phyloP scores from a whole-genome alignment of 176 grass and related monocot species.

The Puya raimondii region DNA sequence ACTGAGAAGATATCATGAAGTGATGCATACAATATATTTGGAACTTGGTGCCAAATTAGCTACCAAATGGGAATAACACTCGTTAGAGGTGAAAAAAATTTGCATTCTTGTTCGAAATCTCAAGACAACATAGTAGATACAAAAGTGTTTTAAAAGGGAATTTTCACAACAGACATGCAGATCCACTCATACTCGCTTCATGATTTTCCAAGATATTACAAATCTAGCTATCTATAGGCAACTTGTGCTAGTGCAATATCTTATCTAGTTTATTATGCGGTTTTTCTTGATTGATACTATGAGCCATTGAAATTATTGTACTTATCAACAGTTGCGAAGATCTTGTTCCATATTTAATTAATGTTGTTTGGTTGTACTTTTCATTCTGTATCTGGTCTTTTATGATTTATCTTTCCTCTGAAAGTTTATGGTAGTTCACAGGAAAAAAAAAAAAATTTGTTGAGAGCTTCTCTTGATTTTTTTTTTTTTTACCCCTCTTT shows the following conservation, averaged over 20 bases:
- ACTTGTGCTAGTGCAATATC: background rate
- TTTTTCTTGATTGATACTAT: background rate
- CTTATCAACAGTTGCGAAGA: background rate
- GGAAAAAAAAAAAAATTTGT: no score
- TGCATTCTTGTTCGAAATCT: background rate
- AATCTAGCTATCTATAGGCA: background rate
- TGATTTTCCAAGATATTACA: background rate
- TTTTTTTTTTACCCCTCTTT: no score
- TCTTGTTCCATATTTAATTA: no score
- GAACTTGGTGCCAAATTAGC: no score
- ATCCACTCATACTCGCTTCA: background rate
- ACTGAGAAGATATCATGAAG: no score
- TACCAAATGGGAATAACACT: no score
- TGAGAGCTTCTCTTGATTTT: no score
- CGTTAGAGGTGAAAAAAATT: background rate
- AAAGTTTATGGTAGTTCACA: no score
- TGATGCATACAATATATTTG: no score
- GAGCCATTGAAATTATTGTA: background rate
- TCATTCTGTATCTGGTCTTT: no score
- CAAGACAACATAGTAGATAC: background rate
- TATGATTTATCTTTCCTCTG: no score
- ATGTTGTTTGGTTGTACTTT: no score
- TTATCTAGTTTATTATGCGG: background rate
- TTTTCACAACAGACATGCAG: background rate
- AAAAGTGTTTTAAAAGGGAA: background rate